Evolutionary conservation across 768 basidiomycete species (phyloP).

Genomic region (Clathrus columnatus): DNA sequence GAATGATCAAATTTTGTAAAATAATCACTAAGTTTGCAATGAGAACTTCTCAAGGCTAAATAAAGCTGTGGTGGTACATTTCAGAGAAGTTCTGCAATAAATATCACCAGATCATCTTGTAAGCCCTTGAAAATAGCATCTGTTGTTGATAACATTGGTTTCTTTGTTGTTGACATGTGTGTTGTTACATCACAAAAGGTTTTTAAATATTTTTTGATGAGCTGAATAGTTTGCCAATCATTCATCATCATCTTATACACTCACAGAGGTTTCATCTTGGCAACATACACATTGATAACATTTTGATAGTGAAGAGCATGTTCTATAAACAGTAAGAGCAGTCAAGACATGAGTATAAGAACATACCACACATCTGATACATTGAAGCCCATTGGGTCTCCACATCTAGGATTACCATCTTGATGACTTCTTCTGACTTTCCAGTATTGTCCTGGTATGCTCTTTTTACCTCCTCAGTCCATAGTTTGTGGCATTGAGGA

Average conservation of each 20-base stretch:
- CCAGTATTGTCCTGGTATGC: background rate
- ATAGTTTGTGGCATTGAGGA: background rate
- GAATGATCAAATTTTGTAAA: conserved; percentile 18
- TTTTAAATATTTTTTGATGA: conserved; percentile 20
- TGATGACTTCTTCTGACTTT: background rate
- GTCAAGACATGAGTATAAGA: conserved; percentile 14
- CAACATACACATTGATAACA: no score
- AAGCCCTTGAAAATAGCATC: conserved; percentile 27
- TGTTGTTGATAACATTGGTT: conserved; percentile 23
- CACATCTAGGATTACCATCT: conserved; percentile 9
- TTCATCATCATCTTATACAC: conserved; percentile 10
- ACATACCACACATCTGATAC: conserved; percentile 10
- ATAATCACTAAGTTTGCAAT: conserved; percentile 27
- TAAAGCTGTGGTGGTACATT: conserved; percentile 11
- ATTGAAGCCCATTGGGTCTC: conserved; percentile 7
- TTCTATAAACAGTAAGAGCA: no score
- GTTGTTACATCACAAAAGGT: conserved; percentile 24
- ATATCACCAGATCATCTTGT: conserved; percentile 18
- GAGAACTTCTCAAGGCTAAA: conserved; percentile 20
- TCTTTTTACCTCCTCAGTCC: background rate
- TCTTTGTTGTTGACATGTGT: conserved; percentile 24
- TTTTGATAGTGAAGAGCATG: no score
- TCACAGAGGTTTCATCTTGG: conserved; percentile 16
- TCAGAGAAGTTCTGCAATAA: conserved; percentile 16
- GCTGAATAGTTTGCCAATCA: conserved; percentile 22